A percentile compares a stretch with the other conserved stretches of the same genome.
Conservation (phyloP, 2,329 filamentous ascomycete species). For the Domatiomyces catenatus region DNA sequence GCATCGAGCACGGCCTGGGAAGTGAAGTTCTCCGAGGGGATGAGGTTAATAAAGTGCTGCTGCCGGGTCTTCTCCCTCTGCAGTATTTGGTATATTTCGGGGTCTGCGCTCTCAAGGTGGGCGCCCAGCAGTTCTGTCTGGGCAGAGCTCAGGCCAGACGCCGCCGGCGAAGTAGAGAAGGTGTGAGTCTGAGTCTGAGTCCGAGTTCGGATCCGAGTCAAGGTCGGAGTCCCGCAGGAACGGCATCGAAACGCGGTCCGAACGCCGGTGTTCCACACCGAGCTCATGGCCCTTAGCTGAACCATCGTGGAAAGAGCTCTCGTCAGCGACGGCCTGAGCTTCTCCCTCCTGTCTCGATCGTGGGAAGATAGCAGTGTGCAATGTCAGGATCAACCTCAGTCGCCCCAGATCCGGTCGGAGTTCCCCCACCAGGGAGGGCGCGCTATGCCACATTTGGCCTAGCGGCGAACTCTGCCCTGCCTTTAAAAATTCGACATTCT, state of each 20-base stretch:
- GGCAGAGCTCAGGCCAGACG: constrained; percentile 1
- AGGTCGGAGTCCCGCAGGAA: background rate
- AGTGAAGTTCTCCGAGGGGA: constrained; percentile 98
- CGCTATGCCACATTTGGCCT: background rate
- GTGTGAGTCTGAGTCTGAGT: background rate
- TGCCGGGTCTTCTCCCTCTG: constrained; percentile 68
- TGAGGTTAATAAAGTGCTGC: constrained; percentile 95
- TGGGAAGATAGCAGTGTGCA: background rate
- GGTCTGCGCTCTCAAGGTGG: constrained; percentile 69
- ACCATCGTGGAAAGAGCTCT: background rate
- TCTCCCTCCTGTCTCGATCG: no score
- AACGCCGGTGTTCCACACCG: background rate
- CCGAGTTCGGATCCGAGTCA: background rate
- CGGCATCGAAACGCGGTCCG: background rate
- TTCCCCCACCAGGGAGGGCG: background rate
- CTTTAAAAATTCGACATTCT: background rate
- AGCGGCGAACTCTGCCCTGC: background rate
- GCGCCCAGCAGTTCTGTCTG: constrained; percentile 47
- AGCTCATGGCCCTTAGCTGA: background rate
- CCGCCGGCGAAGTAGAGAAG: background rate
- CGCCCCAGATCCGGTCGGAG: background rate
- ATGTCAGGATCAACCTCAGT: background rate
- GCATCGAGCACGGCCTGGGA: constrained; percentile 97
- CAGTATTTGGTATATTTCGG: constrained; percentile 73
- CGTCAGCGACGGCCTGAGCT: background rate